Evolutionary conservation across 371 early-diverging fungal species (phyloP).

Genomic region (Capillidium rhysosporum): DNA sequence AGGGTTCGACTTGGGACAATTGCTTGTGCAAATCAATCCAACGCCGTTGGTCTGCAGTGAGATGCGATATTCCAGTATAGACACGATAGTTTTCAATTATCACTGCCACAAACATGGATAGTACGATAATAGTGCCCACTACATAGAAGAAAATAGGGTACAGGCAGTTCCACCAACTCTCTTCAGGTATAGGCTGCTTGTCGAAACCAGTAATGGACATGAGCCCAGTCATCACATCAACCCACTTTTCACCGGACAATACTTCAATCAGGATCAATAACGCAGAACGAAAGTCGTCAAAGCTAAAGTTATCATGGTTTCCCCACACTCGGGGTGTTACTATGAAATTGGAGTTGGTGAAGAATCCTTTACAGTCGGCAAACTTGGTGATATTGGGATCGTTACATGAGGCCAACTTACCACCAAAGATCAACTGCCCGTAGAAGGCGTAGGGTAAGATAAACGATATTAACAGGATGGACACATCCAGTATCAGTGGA

Average conservation of each 20-base stretch:
- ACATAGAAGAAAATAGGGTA: conserved; percentile 44
- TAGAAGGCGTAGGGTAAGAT: conserved; percentile 48
- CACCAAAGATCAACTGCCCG: conserved; percentile 37
- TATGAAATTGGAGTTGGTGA: conserved; percentile 9
- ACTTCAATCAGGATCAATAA: conserved; percentile 39
- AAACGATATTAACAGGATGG: conserved; percentile 24
- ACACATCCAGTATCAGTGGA: conserved; percentile 35
- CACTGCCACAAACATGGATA: conserved; percentile 43
- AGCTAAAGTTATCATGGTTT: conserved; percentile 41
- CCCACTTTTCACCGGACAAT: conserved; percentile 51
- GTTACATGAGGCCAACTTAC: conserved; percentile 31
- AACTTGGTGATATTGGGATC: conserved; percentile 15
- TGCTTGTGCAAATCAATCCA: conserved; percentile 49
- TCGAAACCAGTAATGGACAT: conserved; percentile 20
- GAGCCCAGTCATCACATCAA: conserved; percentile 31
- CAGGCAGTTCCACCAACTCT: conserved; percentile 28
- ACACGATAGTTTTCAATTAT: conserved; percentile 42
- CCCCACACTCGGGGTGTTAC: conserved; percentile 37
- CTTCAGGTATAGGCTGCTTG: conserved; percentile 19
- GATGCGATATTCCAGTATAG: conserved; percentile 35
- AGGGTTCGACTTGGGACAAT: conserved; percentile 27
- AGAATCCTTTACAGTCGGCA: conserved; percentile 16
- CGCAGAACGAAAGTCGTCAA: conserved; percentile 35
- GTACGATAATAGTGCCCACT: conserved; percentile 36
- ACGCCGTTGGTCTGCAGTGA: conserved; percentile 42